These are phyloP conservation scores for Rhodotorula sp. DNA, from an alignment of 1,284 basidiomycete genomes.

Conservation along the genomic window DNA sequence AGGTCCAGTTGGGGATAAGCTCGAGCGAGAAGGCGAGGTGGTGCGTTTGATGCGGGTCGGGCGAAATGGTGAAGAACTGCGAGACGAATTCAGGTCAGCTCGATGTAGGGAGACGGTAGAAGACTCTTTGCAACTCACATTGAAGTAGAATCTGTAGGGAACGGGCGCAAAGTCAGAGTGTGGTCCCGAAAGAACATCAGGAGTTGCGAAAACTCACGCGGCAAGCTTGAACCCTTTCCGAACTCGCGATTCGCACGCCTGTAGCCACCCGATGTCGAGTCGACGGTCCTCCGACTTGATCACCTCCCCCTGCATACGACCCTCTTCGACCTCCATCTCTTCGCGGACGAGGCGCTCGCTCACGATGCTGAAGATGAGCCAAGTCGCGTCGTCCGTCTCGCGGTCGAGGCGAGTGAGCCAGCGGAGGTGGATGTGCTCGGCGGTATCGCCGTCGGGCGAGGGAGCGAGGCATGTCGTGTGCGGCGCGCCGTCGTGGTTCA, in stretches of 20 bases:
- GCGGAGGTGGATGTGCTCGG: slow-evolving; percentile 16
- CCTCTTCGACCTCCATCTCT: background rate
- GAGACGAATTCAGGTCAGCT: background rate
- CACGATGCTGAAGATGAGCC: slow-evolving; percentile 10
- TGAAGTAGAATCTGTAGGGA: slow-evolving; percentile 12
- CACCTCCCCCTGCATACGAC: background rate
- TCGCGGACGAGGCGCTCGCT: slow-evolving; percentile 18
- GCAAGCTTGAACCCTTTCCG: slow-evolving; percentile 24
- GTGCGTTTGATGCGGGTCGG: slow-evolving; percentile 25
- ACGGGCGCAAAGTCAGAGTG: background rate
- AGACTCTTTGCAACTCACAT: background rate
- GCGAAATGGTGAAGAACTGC: slow-evolving; percentile 20
- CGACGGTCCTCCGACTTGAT: background rate
- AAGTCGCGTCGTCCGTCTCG: slow-evolving; percentile 20
- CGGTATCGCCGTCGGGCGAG: slow-evolving; percentile 13
- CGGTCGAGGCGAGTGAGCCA: slow-evolving; percentile 18
- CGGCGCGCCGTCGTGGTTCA: background rate
- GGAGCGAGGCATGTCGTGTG: slow-evolving; percentile 7
- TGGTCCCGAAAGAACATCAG: background rate
- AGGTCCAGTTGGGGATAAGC: slow-evolving; percentile 25
- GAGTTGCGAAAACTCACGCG: background rate
- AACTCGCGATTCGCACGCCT: slow-evolving; percentile 14
- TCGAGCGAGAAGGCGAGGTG: slow-evolving; percentile 28
- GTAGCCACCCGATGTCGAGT: slow-evolving; percentile 9
- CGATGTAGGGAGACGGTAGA: background rate